A percentile compares a stretch with the other conserved stretches of the same genome.
Evolutionary conservation across 2,329 filamentous ascomycete species (phyloP).

Genomic region (Ampelomyces quisqualis): DNA sequence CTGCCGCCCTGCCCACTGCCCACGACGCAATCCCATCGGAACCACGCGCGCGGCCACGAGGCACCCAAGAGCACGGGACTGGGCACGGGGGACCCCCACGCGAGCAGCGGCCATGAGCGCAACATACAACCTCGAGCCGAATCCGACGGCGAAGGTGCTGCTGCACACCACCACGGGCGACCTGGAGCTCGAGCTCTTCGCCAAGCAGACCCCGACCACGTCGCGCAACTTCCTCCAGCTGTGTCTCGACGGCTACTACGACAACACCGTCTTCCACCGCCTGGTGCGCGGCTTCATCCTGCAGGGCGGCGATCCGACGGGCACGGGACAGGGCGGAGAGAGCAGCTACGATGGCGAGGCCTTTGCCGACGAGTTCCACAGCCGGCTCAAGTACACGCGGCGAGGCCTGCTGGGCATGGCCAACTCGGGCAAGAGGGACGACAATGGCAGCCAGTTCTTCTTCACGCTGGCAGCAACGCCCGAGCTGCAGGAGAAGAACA

Average conservation of each 20-base stretch:
- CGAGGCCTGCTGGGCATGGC: constrained; percentile 94
- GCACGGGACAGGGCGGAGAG: constrained; percentile 87
- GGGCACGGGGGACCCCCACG: neutral
- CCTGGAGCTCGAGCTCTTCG: constrained; percentile 88
- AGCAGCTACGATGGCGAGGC: constrained; percentile 84
- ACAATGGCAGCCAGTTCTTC: constrained; percentile 97
- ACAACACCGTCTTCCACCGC: constrained; percentile 90
- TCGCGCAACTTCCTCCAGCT: constrained; percentile 95
- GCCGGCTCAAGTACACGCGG: constrained; percentile 86
- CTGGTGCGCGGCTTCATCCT: constrained; percentile 89
- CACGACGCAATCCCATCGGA: neutral
- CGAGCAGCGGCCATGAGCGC: constrained; percentile 65
- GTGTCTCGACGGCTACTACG: constrained; percentile 93
- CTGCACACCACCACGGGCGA: constrained; percentile 89
- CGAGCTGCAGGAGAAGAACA: constrained; percentile 87
- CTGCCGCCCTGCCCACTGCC: too few relatives aligned
- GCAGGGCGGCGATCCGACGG: constrained; percentile 92
- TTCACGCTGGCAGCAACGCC: constrained; percentile 81
- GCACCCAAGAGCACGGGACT: neutral
- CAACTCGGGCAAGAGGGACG: constrained; percentile 73
- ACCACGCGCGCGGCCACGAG: constrained; percentile 11
- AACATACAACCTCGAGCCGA: constrained; percentile 91
- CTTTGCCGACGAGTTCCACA: constrained; percentile 89
- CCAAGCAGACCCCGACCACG: constrained; percentile 87
- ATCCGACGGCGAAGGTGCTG: constrained; percentile 87